Evolutionary conservation across 768 basidiomycete species (phyloP).

Genomic region (Ramaria sp.): DNA sequence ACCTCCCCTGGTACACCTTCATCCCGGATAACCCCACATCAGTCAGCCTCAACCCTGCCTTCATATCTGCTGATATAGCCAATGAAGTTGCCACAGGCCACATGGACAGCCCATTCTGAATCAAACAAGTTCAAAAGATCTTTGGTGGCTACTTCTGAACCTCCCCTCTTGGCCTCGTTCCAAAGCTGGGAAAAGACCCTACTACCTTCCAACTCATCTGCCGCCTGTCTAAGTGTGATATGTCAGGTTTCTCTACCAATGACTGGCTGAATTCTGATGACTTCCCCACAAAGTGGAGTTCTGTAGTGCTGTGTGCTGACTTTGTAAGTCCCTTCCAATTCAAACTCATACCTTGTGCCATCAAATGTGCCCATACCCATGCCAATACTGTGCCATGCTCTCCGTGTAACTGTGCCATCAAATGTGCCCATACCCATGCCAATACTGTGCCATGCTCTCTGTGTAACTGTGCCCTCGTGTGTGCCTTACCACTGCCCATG

Average conservation of each 20-base stretch:
- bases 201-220: not conserved
- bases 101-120: conserved; percentile 6
- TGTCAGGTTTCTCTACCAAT: not conserved
- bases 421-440: no score
- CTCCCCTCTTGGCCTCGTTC: not conserved
- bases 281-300: not conserved
- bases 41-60: conserved; percentile 12
- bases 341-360: no score
- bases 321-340: not conserved
- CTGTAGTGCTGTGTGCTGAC: not conserved
- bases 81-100: not conserved
- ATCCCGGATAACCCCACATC: conserved; percentile 16
- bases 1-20: not conserved
- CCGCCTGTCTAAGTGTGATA: not conserved
- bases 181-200: not conserved
- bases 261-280: not conserved
- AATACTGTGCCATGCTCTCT: no score
- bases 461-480: no score
- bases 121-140: not conserved
- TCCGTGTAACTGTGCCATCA: no score
- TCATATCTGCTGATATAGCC: not conserved
- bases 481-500: no score
- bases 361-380: no score
- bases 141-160: not conserved
- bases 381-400: no score